Conservation (phyloP, 2,329 filamentous ascomycete genomes). For the Salinomyces thailandicus region DNA sequence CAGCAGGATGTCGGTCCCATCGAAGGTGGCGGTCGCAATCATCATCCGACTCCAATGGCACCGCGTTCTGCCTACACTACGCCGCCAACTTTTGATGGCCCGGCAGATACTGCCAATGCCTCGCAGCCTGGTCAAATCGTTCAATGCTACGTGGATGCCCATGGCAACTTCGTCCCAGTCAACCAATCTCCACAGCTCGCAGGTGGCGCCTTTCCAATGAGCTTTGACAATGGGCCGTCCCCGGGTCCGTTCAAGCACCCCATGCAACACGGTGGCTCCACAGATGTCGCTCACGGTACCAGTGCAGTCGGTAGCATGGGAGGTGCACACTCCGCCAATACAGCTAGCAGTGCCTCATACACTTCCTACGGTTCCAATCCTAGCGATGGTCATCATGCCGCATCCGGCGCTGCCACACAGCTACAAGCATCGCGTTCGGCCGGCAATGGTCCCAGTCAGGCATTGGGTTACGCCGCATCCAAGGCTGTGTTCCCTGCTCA, state of each 20-base stretch:
- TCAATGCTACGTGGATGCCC: conserved; percentile 4
- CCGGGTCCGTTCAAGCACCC: neutral
- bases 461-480: too few relatives aligned
- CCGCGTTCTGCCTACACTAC: neutral
- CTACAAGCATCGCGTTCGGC: too few relatives aligned
- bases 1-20: neutral
- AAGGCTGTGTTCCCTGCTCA: too few relatives aligned
- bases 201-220: neutral
- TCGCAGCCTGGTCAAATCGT: conserved; percentile 1
- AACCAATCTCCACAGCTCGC: neutral
- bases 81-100: conserved; percentile 6
- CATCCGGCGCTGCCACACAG: too few relatives aligned
- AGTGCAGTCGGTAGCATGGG: too few relatives aligned
- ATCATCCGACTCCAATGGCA: neutral
- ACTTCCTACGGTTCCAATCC: too few relatives aligned
- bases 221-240: neutral
- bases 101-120: neutral
- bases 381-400: too few relatives aligned
- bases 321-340: too few relatives aligned
- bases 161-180: conserved; percentile 3
- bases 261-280: neutral
- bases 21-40: neutral
- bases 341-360: too few relatives aligned
- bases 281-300: neutral
- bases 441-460: too few relatives aligned